Conservation (phyloP, 345 rosid species). For the Corchorus olitorius region DNA sequence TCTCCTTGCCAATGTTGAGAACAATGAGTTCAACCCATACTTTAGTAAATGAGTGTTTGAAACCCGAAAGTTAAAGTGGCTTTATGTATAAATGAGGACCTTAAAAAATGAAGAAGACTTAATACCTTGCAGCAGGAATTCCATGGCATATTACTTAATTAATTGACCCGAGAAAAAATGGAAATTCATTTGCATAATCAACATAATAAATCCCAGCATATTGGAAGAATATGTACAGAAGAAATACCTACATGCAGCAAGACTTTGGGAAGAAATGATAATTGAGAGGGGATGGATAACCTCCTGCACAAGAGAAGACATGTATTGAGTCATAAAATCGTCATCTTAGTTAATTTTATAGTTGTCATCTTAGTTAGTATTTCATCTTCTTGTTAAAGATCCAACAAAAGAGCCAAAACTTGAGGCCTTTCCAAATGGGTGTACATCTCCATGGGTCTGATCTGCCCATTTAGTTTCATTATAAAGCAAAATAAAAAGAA, state of each 20-base stretch:
- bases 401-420: constrained; percentile 63
- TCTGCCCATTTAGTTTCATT: constrained; percentile 86
- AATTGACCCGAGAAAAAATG: constrained; percentile 67
- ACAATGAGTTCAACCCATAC: too few species aligned
- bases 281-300: constrained; percentile 96
- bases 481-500: too few species aligned
- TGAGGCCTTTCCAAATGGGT: constrained; percentile 85
- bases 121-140: constrained; percentile 98
- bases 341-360: too few species aligned
- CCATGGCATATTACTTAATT: constrained; percentile 99
- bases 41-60: too few species aligned
- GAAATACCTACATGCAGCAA: constrained; percentile 98
- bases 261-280: constrained; percentile 96
- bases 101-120: not conserved
- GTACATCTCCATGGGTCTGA: constrained; percentile 92
- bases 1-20: too few species aligned
- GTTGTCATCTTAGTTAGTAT: too few species aligned
- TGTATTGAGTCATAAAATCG: not conserved
- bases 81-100: not conserved
- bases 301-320: constrained; percentile 55
- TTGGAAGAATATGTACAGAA: constrained; percentile 22
- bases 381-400: constrained; percentile 56
- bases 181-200: constrained; percentile 25
- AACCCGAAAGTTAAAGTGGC: too few species aligned
- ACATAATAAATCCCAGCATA: constrained; percentile 9